A percentile compares a stretch with the other conserved stretches of the same genome.
Conservation (phyloP, 2,329 filamentous ascomycete species). For the Pseudogymnoascus sp. region DNA sequence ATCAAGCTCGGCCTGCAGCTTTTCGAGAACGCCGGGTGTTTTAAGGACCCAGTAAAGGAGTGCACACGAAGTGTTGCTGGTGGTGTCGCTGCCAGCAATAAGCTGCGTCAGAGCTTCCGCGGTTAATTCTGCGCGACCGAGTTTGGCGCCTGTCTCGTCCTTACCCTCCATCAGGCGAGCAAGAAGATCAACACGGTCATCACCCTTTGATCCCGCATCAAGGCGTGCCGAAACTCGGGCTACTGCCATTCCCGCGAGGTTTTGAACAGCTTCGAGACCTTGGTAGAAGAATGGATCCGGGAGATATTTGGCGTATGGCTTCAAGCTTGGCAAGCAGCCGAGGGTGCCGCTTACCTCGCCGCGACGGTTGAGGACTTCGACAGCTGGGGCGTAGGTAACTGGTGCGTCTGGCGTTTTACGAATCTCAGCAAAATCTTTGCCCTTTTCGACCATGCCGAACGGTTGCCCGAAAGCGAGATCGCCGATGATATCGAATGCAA, state of each 20-base stretch:
- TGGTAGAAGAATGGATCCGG: conserved; percentile 75
- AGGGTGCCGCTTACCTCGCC: conserved; percentile 79
- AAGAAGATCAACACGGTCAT: conserved; percentile 69
- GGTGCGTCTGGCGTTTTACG: conserved; percentile 50
- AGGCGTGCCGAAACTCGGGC: conserved; percentile 70
- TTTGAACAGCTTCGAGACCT: conserved; percentile 65
- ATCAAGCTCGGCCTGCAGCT: conserved; percentile 71
- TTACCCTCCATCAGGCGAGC: conserved; percentile 78
- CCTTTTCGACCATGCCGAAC: conserved; percentile 74
- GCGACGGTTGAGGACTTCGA: conserved; percentile 80
- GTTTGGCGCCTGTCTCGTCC: conserved; percentile 67
- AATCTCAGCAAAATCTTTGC: conserved; percentile 69
- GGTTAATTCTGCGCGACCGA: conserved; percentile 72
- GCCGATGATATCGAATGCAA: conserved; percentile 47
- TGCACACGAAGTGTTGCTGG: conserved; percentile 72
- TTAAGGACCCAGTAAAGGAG: conserved; percentile 67
- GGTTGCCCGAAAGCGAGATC: conserved; percentile 64
- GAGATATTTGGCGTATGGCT: conserved; percentile 71
- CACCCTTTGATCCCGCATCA: conserved; percentile 56
- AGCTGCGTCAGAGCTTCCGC: conserved; percentile 85
- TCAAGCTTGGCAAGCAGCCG: conserved; percentile 64
- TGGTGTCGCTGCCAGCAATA: conserved; percentile 72
- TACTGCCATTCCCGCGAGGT: conserved; percentile 80
- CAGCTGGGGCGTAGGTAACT: conserved; percentile 65
- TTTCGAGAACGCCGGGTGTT: conserved; percentile 62